phyloP scores from a whole-genome alignment of 345 rosid species.

The Toxicodendron radicans region DNA sequence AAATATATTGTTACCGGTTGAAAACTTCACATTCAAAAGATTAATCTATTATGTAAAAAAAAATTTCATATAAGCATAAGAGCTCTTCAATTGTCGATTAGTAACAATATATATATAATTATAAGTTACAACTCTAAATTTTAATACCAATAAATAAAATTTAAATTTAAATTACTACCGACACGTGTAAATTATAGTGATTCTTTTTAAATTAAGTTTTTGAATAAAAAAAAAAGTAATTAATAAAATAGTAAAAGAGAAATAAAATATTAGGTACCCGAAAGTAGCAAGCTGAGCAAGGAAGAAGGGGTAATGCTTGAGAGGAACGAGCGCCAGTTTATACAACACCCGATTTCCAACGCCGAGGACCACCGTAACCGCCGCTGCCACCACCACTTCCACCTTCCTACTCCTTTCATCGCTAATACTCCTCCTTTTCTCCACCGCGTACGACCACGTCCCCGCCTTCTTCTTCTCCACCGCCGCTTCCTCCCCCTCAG shows the following conservation, averaged over 20 bases:
- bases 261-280: constrained; percentile 50
- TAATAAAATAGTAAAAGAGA: not conserved
- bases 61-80: no score
- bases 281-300: constrained; percentile 95
- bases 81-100: no score
- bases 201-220: not conserved
- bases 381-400: constrained; percentile 74
- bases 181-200: no score
- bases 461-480: constrained; percentile 28
- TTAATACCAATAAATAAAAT: no score
- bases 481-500: constrained; percentile 41
- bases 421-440: constrained; percentile 10
- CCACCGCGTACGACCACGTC: constrained; percentile 41
- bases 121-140: no score
- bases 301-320: constrained; percentile 87
- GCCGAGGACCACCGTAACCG: constrained; percentile 66
- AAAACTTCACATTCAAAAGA: no score
- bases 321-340: constrained; percentile 86
- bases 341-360: constrained; percentile 88
- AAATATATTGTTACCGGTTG: no score
- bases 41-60: no score
- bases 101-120: no score
- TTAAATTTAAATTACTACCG: no score
- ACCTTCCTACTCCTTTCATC: constrained; percentile 33
- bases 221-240: not conserved